These are phyloP conservation scores for Phytophthora ohioensis DNA, from an alignment of 352 stramenopile species.

Conservation along the genomic window DNA sequence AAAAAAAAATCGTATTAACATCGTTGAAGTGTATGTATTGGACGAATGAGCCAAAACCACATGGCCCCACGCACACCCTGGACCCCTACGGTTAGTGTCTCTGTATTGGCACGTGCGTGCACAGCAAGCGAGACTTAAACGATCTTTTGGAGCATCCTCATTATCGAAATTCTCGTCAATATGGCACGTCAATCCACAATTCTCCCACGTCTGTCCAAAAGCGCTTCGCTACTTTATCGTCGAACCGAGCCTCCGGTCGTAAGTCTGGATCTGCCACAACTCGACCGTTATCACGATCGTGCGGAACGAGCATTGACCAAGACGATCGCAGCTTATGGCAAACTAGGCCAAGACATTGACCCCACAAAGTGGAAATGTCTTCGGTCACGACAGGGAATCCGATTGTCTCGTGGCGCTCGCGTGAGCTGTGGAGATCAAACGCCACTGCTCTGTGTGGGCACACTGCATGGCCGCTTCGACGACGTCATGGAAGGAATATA, in stretches of 20 bases:
- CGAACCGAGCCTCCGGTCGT: constrained; percentile 2
- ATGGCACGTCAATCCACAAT: neutral
- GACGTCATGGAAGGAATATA: constrained; percentile 48
- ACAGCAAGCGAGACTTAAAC: no score
- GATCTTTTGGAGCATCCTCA: neutral
- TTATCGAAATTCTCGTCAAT: neutral
- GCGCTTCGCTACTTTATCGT: neutral
- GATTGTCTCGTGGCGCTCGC: constrained; percentile 34
- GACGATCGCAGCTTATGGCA: constrained; percentile 40
- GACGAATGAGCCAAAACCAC: constrained; percentile 1
- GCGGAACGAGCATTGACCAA: constrained; percentile 30
- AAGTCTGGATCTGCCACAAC: constrained; percentile 15
- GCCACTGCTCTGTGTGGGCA: constrained; percentile 37
- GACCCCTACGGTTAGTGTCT: neutral
- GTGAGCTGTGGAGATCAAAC: neutral
- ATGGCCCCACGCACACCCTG: neutral
- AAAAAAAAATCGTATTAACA: neutral
- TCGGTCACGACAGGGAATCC: constrained; percentile 28
- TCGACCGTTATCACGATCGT: constrained; percentile 33
- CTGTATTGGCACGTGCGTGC: no score
- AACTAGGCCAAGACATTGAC: constrained; percentile 38
- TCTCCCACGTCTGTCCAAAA: neutral
- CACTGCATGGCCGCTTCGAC: constrained; percentile 41
- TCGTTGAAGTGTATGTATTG: constrained; percentile 3
- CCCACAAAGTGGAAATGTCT: constrained; percentile 42